Evolutionary conservation across 2,329 filamentous ascomycete species (phyloP), one percentile per base, ranked within the genome.

Genomic region (Calonectria multiphialidica): DNA sequence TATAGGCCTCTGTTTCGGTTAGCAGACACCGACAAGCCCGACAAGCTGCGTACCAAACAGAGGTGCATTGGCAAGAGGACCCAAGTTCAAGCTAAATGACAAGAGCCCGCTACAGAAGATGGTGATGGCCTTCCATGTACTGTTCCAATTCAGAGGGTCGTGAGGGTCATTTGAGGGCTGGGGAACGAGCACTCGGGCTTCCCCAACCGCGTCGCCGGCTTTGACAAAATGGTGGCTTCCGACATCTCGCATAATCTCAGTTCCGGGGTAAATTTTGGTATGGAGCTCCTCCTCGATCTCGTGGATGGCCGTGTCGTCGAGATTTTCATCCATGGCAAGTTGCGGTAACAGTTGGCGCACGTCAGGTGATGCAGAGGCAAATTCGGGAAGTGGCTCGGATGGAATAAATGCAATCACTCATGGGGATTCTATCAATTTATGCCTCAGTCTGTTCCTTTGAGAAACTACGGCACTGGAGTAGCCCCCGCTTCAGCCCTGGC

Each of bases 181-280:
- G 12, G 62, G 68, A 13, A 70, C 68, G 18, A 70, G 68, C 15
- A 70, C 68, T 8, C 35, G 62, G 18, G 68, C 62, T 53, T 70
- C 67, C 6, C 67, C 67, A 47, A 69, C 67, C 7, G 25, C 45
- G 6, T 69, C 61, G 16, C 68, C 68, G n/a, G 68, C 62, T 23
- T 70, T 70, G 25, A 70, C 62, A 28, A 70, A 70, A 23, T 62
- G 62, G 21, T 70, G 68, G 25, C 7, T 66, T 28, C 68, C 68
- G 15, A 70, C 68, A 44, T 70, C 68, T 61, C 68, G 68, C 68
- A 70, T 70, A 25, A 66, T 70, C 33, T 70, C 68, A 9, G 68
- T 70, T 5, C 62, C 62, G 2, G 62, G 62, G 40, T 70, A 70
- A 18, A 70, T 70, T 33, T 61, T 66, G 53, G 62, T 70, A 23